Evolutionary conservation across 2,329 filamentous ascomycete species (phyloP).

Genomic region (Paecilomyces fulvus): DNA sequence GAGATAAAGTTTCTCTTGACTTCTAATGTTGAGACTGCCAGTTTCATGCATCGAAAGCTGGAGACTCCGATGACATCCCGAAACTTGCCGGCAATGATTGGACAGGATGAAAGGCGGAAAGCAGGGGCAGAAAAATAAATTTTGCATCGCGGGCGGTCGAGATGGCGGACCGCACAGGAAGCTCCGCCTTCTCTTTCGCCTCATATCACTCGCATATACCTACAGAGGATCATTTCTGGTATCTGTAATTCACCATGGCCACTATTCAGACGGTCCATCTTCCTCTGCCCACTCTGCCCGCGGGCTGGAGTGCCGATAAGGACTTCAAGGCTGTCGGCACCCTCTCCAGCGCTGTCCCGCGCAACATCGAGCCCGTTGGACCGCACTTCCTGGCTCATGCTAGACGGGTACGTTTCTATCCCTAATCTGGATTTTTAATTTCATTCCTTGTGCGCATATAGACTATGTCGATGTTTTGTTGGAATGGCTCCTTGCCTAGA

Average conservation of each 20-base stretch:
- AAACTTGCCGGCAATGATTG: conserved; percentile 20
- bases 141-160: conserved; percentile 7
- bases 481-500: background rate
- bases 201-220: background rate
- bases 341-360: conserved; percentile 68
- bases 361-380: conserved; percentile 90
- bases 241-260: conserved; percentile 4
- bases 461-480: background rate
- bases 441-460: conserved; percentile 1
- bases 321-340: conserved; percentile 80
- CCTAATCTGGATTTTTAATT: background rate
- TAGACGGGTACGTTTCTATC: conserved; percentile 57
- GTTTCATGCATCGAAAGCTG: background rate
- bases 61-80: conserved; percentile 9
- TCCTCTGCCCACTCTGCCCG: conserved; percentile 65
- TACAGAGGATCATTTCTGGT: background rate
- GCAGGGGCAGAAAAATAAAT: conserved; percentile 26
- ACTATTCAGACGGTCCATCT: conserved; percentile 6
- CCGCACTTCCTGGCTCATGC: conserved; percentile 97
- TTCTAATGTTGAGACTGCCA: background rate
- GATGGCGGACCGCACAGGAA: background rate
- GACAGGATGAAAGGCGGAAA: conserved; percentile 13
- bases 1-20: background rate
- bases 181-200: background rate
- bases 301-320: conserved; percentile 74